Evolutionary conservation across 1,139 yeast genomes (phyloP), one percentile per base, ranked within the genome.

Genomic region (Citeromyces hawaiiensis): DNA sequence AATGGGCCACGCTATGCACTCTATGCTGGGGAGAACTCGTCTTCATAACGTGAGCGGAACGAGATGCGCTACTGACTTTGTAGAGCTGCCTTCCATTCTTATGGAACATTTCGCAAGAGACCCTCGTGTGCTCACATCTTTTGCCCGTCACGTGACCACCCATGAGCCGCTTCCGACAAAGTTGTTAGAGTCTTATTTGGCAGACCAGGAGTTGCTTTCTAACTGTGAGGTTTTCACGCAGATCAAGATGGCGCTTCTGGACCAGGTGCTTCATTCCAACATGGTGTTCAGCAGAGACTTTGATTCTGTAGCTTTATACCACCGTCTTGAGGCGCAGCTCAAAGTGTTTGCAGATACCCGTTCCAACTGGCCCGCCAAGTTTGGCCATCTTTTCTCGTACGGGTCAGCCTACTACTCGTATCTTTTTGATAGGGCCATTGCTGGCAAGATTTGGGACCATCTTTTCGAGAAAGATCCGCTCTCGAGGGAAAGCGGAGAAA

Each of bases 1-100:
- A 59, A 87, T 91, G 95, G 99, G 99, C 1, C 99, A 91, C 60
- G 98, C 98, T 2, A 83, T 91, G 76, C 98, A 91, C 57, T 86
- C 96, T 5, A 88, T 91, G 96, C 64, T 91, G 23, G 98, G 97
- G 0, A 69, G 91, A 45, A 91, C 98, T 0, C 70, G 78, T 37
- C 63, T 91, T 39, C 98, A 93, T 54, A 93, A 88, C 54, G 80
- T 91, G 13, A 80, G 94, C 18, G 98, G 99, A 2, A 91, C 98
- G 0, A 68, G 99, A 44, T 91, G 97, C 54, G 83, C 87, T 6
- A 86, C 98, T 0, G 98, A 91, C 56, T 91, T 91, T 61, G 98
- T 93, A 27, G 98, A 91, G 57, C 63, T 91, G 37, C 99, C 99
- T 1, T 86, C 96, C 11, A 93, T 91, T 14, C 59, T 91, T 40